Evolutionary conservation across 2,329 filamentous ascomycete species (phyloP), one percentile per base, ranked within the genome.

Genomic region (Cercospora janseana): DNA sequence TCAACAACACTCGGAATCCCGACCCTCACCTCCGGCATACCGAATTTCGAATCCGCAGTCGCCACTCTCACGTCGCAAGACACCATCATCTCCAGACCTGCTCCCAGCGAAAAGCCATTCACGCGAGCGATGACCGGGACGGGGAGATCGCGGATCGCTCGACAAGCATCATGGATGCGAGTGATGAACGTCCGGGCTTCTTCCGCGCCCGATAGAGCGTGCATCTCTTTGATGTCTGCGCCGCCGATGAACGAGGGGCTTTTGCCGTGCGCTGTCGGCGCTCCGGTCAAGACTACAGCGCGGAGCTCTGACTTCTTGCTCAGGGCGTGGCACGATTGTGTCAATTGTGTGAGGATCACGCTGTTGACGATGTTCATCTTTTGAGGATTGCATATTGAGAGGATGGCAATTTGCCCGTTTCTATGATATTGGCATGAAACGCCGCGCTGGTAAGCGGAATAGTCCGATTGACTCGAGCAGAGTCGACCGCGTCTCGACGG

Each of bases 1-100:
- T 72, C 67, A 15, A 72, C 66, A 1, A 72, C 69, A 26, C 64
- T 67, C 2, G 70, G 69, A 3, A 72, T 65, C 0, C 69, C 70
- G 10, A 72, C 59, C 24, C 54, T 58, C 9, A 71, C 68, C 55
- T 72, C 69, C 1, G 70, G 69, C 70, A 72, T 72, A 1, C 64
- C 69, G 53, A 72, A 69, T 3, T 60, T 54, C 6, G 65, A 65
- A 15, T 53, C 50, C 32, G 49, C 44, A 8, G 63, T 68, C 1
- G 67, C 69, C 23, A 72, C 59, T 13, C 69, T 60, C 29, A 72
- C 51, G 54, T 72, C 70, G 41, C 70, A 70, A 6, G 66, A 59
- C 3, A 65, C 67, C 20, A 61, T 60, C 21, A 72, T 55, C 38
- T 70, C 65, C 20, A 71, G 54, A 1, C 70, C 69, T 2, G 68